Evolutionary conservation across 495 filamentous ascomycete species (phyloP).

Genomic region (Aspergillus hancockii): DNA sequence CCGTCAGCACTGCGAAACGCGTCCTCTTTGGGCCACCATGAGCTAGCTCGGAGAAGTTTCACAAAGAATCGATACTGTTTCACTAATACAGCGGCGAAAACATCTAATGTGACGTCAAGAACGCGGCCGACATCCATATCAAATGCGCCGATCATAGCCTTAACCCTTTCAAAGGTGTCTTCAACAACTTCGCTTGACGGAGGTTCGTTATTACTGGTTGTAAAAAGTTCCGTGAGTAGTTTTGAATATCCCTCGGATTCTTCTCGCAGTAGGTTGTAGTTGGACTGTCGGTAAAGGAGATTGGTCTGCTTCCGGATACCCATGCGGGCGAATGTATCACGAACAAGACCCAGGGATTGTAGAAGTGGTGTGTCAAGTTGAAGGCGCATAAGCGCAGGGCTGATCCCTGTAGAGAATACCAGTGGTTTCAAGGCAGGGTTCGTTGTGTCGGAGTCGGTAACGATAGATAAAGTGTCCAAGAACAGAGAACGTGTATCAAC

Average conservation of each 20-base stretch:
- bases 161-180: conserved; percentile 76
- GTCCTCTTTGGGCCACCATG: conserved; percentile 88
- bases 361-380: conserved; percentile 79
- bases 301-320: conserved; percentile 88
- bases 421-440: conserved; percentile 52
- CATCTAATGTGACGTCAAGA: conserved; percentile 87
- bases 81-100: conserved; percentile 80
- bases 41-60: conserved; percentile 84
- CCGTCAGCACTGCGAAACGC: conserved; percentile 31
- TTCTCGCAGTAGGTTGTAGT: conserved; percentile 93
- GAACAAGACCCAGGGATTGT: conserved; percentile 72
- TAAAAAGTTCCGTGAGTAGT: conserved; percentile 84
- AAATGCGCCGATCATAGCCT: conserved; percentile 89
- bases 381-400: conserved; percentile 70
- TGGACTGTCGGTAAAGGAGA: conserved; percentile 89
- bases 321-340: conserved; percentile 79
- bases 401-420: conserved; percentile 69
- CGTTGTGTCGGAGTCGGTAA: conserved; percentile 63
- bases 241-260: conserved; percentile 95
- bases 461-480: conserved; percentile 76
- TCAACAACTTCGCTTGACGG: conserved; percentile 64
- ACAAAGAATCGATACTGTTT: conserved; percentile 90
- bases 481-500: conserved; percentile 68
- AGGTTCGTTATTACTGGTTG: conserved; percentile 64
- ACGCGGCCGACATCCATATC: conserved; percentile 93